These are phyloP conservation scores for Kodamaea kakaduensis DNA, from an alignment of 805 yeast genomes.

Conservation along the genomic window DNA sequence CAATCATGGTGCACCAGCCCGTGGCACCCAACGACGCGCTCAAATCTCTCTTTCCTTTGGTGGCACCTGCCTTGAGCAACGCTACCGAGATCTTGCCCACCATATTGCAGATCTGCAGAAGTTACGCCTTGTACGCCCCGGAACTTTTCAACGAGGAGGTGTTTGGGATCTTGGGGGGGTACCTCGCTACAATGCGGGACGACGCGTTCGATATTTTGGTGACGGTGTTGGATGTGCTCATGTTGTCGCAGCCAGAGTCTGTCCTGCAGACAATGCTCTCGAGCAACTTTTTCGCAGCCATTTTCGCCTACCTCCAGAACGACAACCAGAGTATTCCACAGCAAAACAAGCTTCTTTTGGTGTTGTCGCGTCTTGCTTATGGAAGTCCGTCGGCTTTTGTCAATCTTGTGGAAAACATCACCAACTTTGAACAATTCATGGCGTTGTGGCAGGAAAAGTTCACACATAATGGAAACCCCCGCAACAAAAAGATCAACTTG, in stretches of 20 bases:
- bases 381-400: slow-evolving; percentile 34
- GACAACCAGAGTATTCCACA: slow-evolving; percentile 41
- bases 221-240: slow-evolving; percentile 49
- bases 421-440: slow-evolving; percentile 23
- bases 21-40: slow-evolving; percentile 25
- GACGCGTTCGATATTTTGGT: slow-evolving; percentile 59
- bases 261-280: slow-evolving; percentile 38
- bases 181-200: slow-evolving; percentile 61
- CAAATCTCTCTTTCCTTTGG: slow-evolving; percentile 44
- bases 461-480: slow-evolving; percentile 64
- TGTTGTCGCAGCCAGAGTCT: slow-evolving; percentile 30
- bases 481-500: slow-evolving; percentile 64
- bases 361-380: slow-evolving; percentile 35
- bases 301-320: slow-evolving; percentile 39
- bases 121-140: slow-evolving; percentile 53
- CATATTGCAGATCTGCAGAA: slow-evolving; percentile 56
- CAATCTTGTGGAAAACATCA: slow-evolving; percentile 26
- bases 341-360: slow-evolving; percentile 34
- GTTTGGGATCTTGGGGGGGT: slow-evolving; percentile 49
- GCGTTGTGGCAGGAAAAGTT: slow-evolving; percentile 38
- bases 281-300: slow-evolving; percentile 32
- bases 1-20: slow-evolving; percentile 50
- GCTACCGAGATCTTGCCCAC: slow-evolving; percentile 74
- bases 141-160: slow-evolving; percentile 33
- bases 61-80: slow-evolving; percentile 56